These are phyloP conservation scores for Atalantia buxifolia DNA, from an alignment of 345 rosid species.

Conservation along the genomic window DNA sequence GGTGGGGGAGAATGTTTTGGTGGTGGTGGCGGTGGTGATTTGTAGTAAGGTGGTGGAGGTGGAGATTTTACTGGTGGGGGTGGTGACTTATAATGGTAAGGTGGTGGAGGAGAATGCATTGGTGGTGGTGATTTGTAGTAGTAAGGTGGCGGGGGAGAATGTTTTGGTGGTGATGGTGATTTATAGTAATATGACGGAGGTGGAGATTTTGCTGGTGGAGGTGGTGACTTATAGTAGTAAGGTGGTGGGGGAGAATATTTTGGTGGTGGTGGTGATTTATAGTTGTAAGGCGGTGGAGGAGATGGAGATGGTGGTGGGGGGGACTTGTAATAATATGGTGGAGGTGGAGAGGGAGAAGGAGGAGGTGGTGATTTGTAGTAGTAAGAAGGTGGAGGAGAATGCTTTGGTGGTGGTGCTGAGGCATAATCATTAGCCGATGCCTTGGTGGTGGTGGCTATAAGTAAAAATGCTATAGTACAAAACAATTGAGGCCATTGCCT, in stretches of 20 bases:
- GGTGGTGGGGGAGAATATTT: not conserved
- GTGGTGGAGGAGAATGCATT: not conserved
- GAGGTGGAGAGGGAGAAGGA: not conserved
- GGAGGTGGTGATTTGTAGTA: not conserved
- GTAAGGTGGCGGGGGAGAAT: no score
- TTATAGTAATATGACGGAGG: not conserved
- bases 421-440: conserved; percentile 13
- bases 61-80: not conserved
- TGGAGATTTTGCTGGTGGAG: not conserved
- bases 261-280: not conserved
- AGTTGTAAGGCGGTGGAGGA: not conserved
- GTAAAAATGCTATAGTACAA: conserved; percentile 4
- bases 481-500: not conserved
- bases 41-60: not conserved
- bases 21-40: not conserved
- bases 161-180: not conserved
- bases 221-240: not conserved
- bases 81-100: not conserved
- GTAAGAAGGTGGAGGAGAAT: not conserved
- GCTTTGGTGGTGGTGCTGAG: no score
- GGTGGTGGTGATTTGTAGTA: not conserved
- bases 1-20: no score
- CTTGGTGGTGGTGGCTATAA: conserved; percentile 12
- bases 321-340: not conserved
- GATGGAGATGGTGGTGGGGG: not conserved